A percentile compares a stretch with the other conserved stretches of the same genome.
Evolutionary conservation across 2,329 filamentous ascomycete species (phyloP).

Genomic region (Aspergillus bombycis): DNA sequence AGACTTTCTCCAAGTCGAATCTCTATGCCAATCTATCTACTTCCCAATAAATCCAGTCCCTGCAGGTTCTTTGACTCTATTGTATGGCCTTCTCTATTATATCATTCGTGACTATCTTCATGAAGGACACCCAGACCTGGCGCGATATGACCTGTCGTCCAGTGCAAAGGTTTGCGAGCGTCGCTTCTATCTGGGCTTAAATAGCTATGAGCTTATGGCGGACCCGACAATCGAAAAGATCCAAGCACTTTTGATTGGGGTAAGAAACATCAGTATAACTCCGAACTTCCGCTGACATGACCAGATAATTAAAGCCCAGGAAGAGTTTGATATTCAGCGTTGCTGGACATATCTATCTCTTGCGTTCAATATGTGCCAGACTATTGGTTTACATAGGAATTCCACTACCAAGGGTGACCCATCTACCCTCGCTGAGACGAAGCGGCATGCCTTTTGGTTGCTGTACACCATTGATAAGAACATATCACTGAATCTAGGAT

Average conservation of each 20-base stretch:
- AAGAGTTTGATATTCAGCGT: slow-evolving; percentile 29
- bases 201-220: slow-evolving; percentile 22
- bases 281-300: slow-evolving; percentile 1
- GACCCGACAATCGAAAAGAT: slow-evolving; percentile 29
- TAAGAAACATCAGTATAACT: slow-evolving; percentile 3
- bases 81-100: slow-evolving; percentile 29
- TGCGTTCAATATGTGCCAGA: slow-evolving; percentile 30
- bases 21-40: slow-evolving; percentile 28
- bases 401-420: slow-evolving; percentile 21
- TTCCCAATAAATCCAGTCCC: slow-evolving; percentile 26
- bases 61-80: slow-evolving; percentile 23
- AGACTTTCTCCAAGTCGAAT: slow-evolving; percentile 23
- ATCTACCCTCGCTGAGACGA: slow-evolving; percentile 20
- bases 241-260: slow-evolving; percentile 26
- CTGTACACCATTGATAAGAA: slow-evolving; percentile 32
- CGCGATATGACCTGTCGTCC: slow-evolving; percentile 18
- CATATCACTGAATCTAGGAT: slow-evolving; percentile 28
- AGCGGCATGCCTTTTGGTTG: slow-evolving; percentile 30
- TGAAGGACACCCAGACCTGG: slow-evolving; percentile 21
- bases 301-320: slow-evolving; percentile 30
- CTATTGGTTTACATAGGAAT: slow-evolving; percentile 24
- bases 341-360: slow-evolving; percentile 30
- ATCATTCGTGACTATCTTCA: slow-evolving; percentile 31
- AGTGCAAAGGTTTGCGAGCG: slow-evolving; percentile 21
- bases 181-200: slow-evolving; percentile 20